These are phyloP conservation scores for Rhexocercosporidium sp. DNA, from an alignment of 2,329 filamentous ascomycete species.

Conservation along the genomic window DNA sequence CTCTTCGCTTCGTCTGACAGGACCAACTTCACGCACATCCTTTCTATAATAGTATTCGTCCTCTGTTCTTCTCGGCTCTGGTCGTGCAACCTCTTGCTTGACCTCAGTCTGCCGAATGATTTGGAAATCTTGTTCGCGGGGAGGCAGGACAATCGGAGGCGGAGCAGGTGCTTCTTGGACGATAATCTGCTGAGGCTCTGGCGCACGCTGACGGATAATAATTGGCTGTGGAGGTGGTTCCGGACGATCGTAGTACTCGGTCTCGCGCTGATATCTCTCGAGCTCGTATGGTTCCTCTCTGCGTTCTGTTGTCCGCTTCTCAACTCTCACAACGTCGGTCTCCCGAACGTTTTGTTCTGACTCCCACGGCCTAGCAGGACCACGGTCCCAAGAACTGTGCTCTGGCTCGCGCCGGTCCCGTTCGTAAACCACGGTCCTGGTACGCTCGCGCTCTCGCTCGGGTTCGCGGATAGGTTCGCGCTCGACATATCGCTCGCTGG, in stretches of 20 bases:
- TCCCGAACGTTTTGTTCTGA: conserved; percentile 37
- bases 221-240: conserved; percentile 57
- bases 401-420: conserved; percentile 49
- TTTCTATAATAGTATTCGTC: conserved; percentile 46
- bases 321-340: conserved; percentile 35
- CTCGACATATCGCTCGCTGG: conserved; percentile 34
- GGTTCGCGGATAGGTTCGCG: conserved; percentile 38
- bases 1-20: conserved; percentile 30
- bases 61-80: conserved; percentile 35
- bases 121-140: conserved; percentile 35
- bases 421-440: conserved; percentile 47
- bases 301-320: conserved; percentile 34
- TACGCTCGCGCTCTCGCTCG: conserved; percentile 33
- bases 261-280: conserved; percentile 65
- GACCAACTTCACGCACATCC: conserved; percentile 39
- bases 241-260: conserved; percentile 63
- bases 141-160: conserved; percentile 52
- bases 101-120: conserved; percentile 35
- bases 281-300: conserved; percentile 50
- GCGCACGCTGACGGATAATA: conserved; percentile 60
- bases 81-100: conserved; percentile 26
- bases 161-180: conserved; percentile 61
- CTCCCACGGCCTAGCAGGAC: conserved; percentile 35
- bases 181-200: conserved; percentile 64
- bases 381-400: conserved; percentile 44